Percentiles rank a stretch among this genome's conserved stretches.
Conservation (phyloP, 2,329 filamentous ascomycete genomes). For the Alternaria sp. region DNA sequence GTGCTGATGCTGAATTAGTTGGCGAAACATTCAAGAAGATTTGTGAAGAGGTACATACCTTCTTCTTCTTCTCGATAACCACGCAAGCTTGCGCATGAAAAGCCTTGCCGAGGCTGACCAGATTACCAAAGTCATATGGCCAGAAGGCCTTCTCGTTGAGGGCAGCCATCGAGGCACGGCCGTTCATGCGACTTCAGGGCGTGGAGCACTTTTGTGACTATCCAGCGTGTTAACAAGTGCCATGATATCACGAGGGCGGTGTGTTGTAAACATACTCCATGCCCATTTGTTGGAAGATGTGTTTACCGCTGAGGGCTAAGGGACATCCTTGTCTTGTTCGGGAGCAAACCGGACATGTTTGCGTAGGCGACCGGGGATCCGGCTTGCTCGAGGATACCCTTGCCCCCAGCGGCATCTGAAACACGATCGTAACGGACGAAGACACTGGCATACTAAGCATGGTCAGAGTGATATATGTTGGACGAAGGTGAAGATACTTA, state of each 20-base stretch:
- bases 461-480: slow-evolving; percentile 26
- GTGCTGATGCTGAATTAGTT: neutral
- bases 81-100: neutral
- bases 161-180: neutral
- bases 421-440: slow-evolving; percentile 53
- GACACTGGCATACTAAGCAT: slow-evolving; percentile 30
- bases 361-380: slow-evolving; percentile 35
- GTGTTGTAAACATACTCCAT: neutral
- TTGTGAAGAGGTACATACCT: neutral
- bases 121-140: neutral
- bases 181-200: neutral
- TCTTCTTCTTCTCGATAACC: neutral
- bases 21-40: neutral
- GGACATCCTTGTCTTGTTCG: neutral
- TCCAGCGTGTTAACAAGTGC: neutral
- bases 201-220: neutral
- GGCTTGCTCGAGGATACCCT: slow-evolving; percentile 33
- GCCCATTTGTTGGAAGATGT: neutral
- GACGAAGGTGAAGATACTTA: slow-evolving; percentile 22
- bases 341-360: slow-evolving; percentile 3
- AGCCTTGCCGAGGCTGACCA: neutral
- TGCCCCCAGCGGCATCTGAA: slow-evolving; percentile 42
- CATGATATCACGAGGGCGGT: neutral
- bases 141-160: neutral
- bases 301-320: neutral